phyloP scores from a whole-genome alignment of 106 monocot species.

The Narthecium ossifragum region DNA sequence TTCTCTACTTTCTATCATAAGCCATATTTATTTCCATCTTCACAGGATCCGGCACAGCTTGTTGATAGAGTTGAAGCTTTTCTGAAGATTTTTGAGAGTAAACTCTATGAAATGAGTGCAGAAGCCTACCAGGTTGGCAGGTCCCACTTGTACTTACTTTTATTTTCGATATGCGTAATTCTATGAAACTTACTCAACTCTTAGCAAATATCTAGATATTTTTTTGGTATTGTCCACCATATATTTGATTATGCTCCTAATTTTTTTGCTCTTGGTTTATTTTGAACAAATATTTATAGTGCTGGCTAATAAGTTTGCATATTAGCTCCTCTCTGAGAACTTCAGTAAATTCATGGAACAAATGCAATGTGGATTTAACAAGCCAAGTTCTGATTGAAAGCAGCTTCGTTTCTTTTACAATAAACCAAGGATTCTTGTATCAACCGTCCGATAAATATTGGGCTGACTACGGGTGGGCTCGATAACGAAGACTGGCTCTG shows the following conservation, averaged over 20 bases:
- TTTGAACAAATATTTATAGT: not conserved
- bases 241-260: no score
- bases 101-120: constrained; percentile 59
- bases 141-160: not conserved
- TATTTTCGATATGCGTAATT: no score
- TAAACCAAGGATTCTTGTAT: no score
- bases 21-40: constrained; percentile 2
- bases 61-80: constrained; percentile 72
- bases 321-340: no score
- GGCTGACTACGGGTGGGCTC: no score
- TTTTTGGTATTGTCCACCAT: no score
- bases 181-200: not conserved
- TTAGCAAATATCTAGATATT: not conserved
- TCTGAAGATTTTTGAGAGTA: constrained; percentile 60
- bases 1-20: not conserved
- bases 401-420: no score
- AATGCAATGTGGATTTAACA: no score
- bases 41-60: constrained; percentile 81
- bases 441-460: no score
- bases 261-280: not conserved
- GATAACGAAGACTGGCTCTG: no score
- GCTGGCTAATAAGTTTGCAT: constrained; percentile 1
- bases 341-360: no score
- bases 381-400: no score
- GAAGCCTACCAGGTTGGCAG: constrained; percentile 58